phyloP scores from a whole-genome alignment of 352 stramenopile species.

The Globisporangium emineosum region DNA sequence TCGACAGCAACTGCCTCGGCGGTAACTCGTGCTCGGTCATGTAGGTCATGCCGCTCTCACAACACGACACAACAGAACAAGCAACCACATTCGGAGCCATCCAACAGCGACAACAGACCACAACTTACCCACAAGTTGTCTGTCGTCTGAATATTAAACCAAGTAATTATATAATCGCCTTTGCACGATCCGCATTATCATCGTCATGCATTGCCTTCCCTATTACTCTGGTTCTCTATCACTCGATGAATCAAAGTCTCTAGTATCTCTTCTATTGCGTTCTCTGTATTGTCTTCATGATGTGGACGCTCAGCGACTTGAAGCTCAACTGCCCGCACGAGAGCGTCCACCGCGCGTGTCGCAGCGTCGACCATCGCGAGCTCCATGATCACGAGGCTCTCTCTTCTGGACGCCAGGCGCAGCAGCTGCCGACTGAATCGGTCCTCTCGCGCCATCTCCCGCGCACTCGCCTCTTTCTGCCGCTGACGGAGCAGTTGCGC shows the following conservation, averaged over 20 bases:
- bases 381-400: slow-evolving; percentile 12
- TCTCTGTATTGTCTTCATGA: not conserved
- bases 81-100: not conserved
- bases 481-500: slow-evolving; percentile 32
- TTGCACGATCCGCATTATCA: not conserved
- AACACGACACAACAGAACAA: not conserved
- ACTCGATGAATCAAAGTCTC: not conserved
- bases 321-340: slow-evolving; percentile 6
- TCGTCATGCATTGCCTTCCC: too few relatives aligned
- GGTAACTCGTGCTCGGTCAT: slow-evolving; percentile 54
- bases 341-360: slow-evolving; percentile 3
- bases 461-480: slow-evolving; percentile 18
- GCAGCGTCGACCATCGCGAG: slow-evolving; percentile 17
- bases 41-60: slow-evolving; percentile 21
- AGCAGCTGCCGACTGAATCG: slow-evolving; percentile 10
- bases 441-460: slow-evolving; percentile 30
- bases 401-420: not conserved
- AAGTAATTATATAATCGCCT: slow-evolving; percentile 1
- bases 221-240: not conserved
- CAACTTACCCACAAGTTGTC: not conserved
- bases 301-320: not conserved
- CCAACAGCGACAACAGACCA: not conserved
- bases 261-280: not conserved
- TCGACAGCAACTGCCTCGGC: slow-evolving; percentile 37
- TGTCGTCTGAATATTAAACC: slow-evolving; percentile 10